Evolutionary conservation across 495 filamentous ascomycete species (phyloP), one percentile per base, ranked within the genome.

Genomic region (Hyaloscypha bicolor): DNA sequence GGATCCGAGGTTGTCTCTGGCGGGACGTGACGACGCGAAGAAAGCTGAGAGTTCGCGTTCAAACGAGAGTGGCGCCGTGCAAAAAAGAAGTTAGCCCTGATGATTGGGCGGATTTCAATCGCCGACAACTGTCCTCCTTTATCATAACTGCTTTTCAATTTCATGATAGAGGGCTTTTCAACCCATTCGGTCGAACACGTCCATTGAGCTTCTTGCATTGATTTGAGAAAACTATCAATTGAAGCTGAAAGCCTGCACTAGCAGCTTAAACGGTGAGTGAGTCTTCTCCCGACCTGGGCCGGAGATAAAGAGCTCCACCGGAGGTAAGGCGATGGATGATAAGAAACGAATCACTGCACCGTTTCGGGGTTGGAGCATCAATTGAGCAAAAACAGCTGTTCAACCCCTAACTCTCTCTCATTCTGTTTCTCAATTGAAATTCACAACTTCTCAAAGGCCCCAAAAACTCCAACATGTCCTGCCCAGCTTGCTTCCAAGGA

Each of bases 401-500:
- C 42, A 48, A 19, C 4, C 16, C 16, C 42, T 48, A 48, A 16
- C 42, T 48, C 16, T 48, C 42, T 48, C 42, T 1, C 25, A 25
- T 25, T 25, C 25, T 25, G 25, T 8, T 37, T 37, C 35, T 37
- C 35, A 37, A 37, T 37, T 12, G 35, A 37, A 12, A 25, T 37
- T 37, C 35, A 37, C 3, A 6, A 1, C 35, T 12, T 37, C 35
- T 37, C 35, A 3, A 37, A 48, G 42, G 4, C 11, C 16, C 8
- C 9, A 48, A 14, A 14, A 12, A 16, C 42, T 48, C 9, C 25
- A 48, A 48, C 8, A 48, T 48, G 42, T 51, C 68, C 25, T 71
- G 69, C 37, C 59, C 65, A 60, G 72, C 69, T 33, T 74, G 72
- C 56, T 66, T 74, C 55, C 55, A 22, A 11, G 72, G 72, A 14